Evolutionary conservation across 2,329 filamentous ascomycete genomes (phyloP).

Genomic region (Diaporthe destruens): DNA sequence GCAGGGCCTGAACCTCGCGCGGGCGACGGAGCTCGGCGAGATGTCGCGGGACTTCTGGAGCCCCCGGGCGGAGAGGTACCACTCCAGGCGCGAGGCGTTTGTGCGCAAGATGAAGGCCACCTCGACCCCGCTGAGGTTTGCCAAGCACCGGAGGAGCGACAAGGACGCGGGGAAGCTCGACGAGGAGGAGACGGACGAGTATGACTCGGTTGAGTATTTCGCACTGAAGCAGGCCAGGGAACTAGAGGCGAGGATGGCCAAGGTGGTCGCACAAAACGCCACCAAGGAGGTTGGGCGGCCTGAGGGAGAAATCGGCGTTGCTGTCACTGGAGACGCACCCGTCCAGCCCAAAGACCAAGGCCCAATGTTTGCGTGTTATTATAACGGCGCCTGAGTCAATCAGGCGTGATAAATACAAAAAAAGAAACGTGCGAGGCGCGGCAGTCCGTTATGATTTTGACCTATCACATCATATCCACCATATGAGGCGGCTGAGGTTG

Average conservation of each 20-base stretch:
- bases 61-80: slow-evolving; percentile 52
- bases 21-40: slow-evolving; percentile 54
- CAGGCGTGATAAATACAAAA: neutral
- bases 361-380: slow-evolving; percentile 39
- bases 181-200: slow-evolving; percentile 54
- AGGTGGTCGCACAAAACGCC: neutral
- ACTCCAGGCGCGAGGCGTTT: slow-evolving; percentile 54
- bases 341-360: slow-evolving; percentile 10
- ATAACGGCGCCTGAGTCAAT: neutral
- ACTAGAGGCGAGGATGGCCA: neutral
- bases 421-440: neutral
- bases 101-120: slow-evolving; percentile 54
- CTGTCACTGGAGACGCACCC: slow-evolving; percentile 10
- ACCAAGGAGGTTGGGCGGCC: neutral
- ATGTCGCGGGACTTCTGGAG: slow-evolving; percentile 59
- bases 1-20: slow-evolving; percentile 49
- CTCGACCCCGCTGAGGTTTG: slow-evolving; percentile 56
- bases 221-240: slow-evolving; percentile 38
- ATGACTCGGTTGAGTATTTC: slow-evolving; percentile 50
- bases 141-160: slow-evolving; percentile 50
- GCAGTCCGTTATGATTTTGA: neutral
- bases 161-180: slow-evolving; percentile 45
- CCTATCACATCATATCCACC: neutral
- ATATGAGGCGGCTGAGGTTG: neutral
- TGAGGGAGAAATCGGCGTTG: slow-evolving; percentile 21